phyloP scores from a whole-genome alignment of 1,284 basidiomycete species.

The Volvariella surrecta region DNA sequence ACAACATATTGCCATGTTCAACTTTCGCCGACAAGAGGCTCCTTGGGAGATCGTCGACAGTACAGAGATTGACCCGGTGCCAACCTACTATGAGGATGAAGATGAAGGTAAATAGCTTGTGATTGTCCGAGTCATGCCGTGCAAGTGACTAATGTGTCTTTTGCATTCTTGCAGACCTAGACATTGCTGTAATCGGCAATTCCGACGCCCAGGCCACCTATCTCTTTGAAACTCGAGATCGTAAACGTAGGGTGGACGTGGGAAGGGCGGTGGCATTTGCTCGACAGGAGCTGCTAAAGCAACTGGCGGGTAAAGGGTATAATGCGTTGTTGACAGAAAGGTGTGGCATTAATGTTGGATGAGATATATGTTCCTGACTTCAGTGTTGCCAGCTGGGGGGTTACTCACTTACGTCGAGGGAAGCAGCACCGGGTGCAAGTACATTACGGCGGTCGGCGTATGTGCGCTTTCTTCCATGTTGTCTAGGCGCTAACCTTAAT shows the following conservation, averaged over 20 bases:
- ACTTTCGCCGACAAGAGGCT: conserved; percentile 41
- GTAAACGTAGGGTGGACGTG: conserved; percentile 29
- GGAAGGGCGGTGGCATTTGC: conserved; percentile 48
- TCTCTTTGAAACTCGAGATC: conserved; percentile 49
- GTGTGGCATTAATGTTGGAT: conserved; percentile 26
- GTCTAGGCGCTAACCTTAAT: conserved; percentile 3
- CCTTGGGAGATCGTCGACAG: conserved; percentile 74
- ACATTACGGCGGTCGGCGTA: conserved; percentile 55
- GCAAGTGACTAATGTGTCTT: not conserved
- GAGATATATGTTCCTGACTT: conserved; percentile 8
- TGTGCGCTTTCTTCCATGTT: conserved; percentile 13
- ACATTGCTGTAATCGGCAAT: conserved; percentile 44
- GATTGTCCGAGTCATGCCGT: too few species aligned
- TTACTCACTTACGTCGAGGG: conserved; percentile 55
- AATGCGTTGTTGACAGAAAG: conserved; percentile 62
- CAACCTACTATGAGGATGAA: conserved; percentile 56
- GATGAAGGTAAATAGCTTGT: conserved; percentile 23
- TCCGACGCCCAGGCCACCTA: conserved; percentile 50
- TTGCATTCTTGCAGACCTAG: conserved; percentile 37
- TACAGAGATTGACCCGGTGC: conserved; percentile 52
- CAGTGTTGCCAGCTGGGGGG: conserved; percentile 44
- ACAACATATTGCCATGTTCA: conserved; percentile 22
- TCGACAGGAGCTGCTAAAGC: conserved; percentile 50
- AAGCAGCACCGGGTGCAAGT: conserved; percentile 58
- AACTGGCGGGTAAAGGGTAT: conserved; percentile 45